Evolutionary conservation across 345 rosid species (phyloP).

Genomic region (Arabis alpina): DNA sequence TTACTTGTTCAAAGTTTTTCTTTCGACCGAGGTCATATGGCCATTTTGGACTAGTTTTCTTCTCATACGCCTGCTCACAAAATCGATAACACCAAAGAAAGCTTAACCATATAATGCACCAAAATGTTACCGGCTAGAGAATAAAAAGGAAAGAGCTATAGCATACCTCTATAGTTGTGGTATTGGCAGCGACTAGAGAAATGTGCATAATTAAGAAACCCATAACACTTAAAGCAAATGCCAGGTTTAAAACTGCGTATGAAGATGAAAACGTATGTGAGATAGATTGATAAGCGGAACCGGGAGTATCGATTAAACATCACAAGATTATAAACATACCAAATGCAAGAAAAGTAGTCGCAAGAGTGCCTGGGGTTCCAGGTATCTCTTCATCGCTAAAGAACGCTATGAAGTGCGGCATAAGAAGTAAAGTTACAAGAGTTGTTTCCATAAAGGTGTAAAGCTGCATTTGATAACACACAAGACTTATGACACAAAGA

Average conservation of each 20-base stretch:
- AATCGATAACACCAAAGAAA: background rate
- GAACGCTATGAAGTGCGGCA: constrained; percentile 90
- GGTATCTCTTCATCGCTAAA: constrained; percentile 96
- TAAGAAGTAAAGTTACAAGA: constrained; percentile 76
- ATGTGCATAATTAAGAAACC: constrained; percentile 96
- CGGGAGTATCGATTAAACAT: background rate
- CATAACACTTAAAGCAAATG: constrained; percentile 91
- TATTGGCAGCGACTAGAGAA: constrained; percentile 79
- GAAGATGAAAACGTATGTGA: constrained; percentile 23
- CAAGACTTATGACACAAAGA: constrained; percentile 5
- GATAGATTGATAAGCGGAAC: background rate
- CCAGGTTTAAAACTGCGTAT: constrained; percentile 80
- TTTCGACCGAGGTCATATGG: constrained; percentile 89
- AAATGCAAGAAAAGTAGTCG: constrained; percentile 94
- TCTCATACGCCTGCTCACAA: constrained; percentile 85
- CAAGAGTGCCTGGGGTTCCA: constrained; percentile 90
- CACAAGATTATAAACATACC: constrained; percentile 50
- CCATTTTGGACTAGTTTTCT: constrained; percentile 89
- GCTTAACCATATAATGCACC: constrained; percentile 21
- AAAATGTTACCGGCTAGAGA: constrained; percentile 6
- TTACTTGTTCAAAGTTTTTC: constrained; percentile 92
- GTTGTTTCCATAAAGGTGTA: constrained; percentile 95
- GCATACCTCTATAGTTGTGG: constrained; percentile 93
- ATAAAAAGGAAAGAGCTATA: background rate
- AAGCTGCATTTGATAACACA: constrained; percentile 60